Conservation (phyloP, 352 stramenopile species). For the Phytophthora citrophthora region DNA sequence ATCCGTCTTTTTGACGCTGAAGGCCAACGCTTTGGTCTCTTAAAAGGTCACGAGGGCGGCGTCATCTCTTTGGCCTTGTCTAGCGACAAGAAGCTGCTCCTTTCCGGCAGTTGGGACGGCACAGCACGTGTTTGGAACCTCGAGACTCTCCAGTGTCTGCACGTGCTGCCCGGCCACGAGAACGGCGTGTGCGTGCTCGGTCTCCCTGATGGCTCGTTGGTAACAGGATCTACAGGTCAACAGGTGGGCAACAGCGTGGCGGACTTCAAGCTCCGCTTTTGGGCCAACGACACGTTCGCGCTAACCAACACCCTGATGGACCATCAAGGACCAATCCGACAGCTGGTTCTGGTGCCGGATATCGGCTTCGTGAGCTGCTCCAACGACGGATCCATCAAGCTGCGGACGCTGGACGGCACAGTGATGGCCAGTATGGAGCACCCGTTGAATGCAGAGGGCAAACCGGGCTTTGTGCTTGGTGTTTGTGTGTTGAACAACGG, state of each 20-base stretch:
- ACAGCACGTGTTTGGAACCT: slow-evolving; percentile 81
- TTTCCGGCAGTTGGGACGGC: slow-evolving; percentile 87
- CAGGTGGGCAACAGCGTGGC: slow-evolving; percentile 81
- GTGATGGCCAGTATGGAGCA: slow-evolving; percentile 76
- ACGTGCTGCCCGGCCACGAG: slow-evolving; percentile 72
- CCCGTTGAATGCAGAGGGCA: slow-evolving; percentile 83
- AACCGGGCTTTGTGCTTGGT: slow-evolving; percentile 82
- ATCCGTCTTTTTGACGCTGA: slow-evolving; percentile 70
- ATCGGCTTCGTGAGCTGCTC: slow-evolving; percentile 87
- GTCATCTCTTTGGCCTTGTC: slow-evolving; percentile 76
- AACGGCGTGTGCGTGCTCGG: slow-evolving; percentile 86
- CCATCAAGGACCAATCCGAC: slow-evolving; percentile 74
- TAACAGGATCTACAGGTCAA: slow-evolving; percentile 78
- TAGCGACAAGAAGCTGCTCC: slow-evolving; percentile 42
- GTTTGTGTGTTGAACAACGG: slow-evolving; percentile 65
- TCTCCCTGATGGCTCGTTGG: slow-evolving; percentile 62
- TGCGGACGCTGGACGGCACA: slow-evolving; percentile 64
- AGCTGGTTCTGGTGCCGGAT: slow-evolving; percentile 66
- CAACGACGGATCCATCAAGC: slow-evolving; percentile 82
- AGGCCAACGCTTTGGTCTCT: slow-evolving; percentile 43
- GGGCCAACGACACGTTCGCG: slow-evolving; percentile 51
- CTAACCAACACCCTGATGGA: slow-evolving; percentile 66
- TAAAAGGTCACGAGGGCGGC: slow-evolving; percentile 74
- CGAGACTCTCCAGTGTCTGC: slow-evolving; percentile 50
- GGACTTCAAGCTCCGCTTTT: slow-evolving; percentile 84